Base-by-base conservation (phyloP, 2,329 filamentous ascomycete genomes). In the Xylaria sp. region DNA sequence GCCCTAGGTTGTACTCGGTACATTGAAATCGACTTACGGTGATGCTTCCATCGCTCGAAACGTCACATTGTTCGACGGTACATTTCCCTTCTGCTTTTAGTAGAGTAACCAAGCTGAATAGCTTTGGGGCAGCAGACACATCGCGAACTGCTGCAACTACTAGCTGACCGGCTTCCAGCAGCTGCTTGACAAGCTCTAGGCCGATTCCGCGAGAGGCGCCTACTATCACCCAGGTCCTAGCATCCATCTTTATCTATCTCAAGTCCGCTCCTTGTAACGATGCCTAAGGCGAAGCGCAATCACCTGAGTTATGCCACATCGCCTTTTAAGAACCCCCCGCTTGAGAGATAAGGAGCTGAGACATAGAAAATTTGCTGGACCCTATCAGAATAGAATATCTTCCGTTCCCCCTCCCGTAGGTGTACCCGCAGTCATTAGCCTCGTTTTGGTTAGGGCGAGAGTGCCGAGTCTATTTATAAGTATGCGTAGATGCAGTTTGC, bases 161-260 rank as follows among this genome's bases (percentile, higher is more conserved):
- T 24, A 24, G 45, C 21, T 65, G 47, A 9, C 56, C 55, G 27
- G 56, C 56, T 61, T 60, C 47, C 3, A 65, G 63, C 48, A 65
- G 36, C 17, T 65, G 63, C 30, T 61, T 60, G 47, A 60, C 55
- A 61, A 65, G 21, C 47, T 65, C 63, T 11, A 65, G 48, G 24
- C 63, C 63, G 21, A 65, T 65, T 11, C 55, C 63, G 48, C 63
- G 63, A 17, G 63, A 65, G 48, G 63, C 63, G 19, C 47, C 47
- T 30, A 65, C 47, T 21, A 65, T 42, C n/a, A 65, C 56, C 63
- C 63, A 65, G 14, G 45, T 60, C 48, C 32, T 36, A 21, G 30
- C 4, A 36, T 42, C 39, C 55, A 58, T 58, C 11, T n/a, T 34
- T 32, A 21, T 36, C 34, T 7, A 36, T 36, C 1, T 36, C 34